A percentile compares a stretch with the other conserved stretches of the same genome.
phyloP scores from a whole-genome alignment of 2,329 filamentous ascomycete genomes.

The Neodidymelliopsis sp. region DNA sequence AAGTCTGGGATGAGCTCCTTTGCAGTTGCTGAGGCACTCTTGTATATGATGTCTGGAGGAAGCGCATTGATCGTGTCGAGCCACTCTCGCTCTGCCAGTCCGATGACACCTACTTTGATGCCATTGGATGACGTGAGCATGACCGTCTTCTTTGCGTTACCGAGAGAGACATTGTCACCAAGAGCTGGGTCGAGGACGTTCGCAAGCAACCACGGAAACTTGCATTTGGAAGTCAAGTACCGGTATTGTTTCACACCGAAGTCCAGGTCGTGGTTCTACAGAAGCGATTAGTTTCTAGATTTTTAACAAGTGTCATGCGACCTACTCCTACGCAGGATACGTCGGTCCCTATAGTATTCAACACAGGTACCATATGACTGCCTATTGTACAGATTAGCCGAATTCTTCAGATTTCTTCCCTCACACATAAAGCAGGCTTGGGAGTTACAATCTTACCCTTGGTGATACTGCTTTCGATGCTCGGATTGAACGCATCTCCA shows the following conservation, averaged over 20 bases:
- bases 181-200: conserved; percentile 87
- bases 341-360: conserved; percentile 80
- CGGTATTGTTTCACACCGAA: conserved; percentile 85
- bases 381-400: conserved; percentile 51
- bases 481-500: conserved; percentile 91
- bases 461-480: conserved; percentile 85
- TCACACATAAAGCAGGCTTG: too few relatives aligned
- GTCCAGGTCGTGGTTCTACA: conserved; percentile 87
- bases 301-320: conserved; percentile 24
- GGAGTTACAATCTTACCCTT: conserved; percentile 65
- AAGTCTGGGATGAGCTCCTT: conserved; percentile 76
- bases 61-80: conserved; percentile 87
- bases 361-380: conserved; percentile 84
- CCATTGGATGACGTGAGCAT: conserved; percentile 84
- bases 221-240: conserved; percentile 75
- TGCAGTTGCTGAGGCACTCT: conserved; percentile 77
- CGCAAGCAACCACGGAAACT: conserved; percentile 88
- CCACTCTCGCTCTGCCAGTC: conserved; percentile 87
- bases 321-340: conserved; percentile 82
- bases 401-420: too few relatives aligned
- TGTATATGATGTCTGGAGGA: conserved; percentile 82
- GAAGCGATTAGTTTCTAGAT: conserved; percentile 19
- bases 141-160: conserved; percentile 75
- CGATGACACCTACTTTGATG: conserved; percentile 84
- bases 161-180: conserved; percentile 76